Conservation (phyloP, 1,284 basidiomycete species). For the Megacollybia platyphylla region DNA sequence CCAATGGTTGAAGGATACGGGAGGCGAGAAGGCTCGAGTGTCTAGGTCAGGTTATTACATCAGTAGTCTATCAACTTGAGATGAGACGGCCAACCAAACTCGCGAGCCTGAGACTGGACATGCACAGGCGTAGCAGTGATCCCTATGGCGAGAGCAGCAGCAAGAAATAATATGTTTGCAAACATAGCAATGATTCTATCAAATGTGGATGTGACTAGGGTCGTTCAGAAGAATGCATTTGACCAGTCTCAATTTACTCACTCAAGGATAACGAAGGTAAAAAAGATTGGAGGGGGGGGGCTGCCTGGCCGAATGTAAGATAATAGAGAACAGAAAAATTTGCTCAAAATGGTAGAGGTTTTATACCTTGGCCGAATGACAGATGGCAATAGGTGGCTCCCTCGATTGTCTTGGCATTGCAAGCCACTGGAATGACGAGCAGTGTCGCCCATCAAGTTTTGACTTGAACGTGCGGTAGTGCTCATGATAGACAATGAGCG, state of each 20-base stretch:
- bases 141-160: not conserved
- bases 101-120: not conserved
- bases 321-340: not conserved
- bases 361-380: too few relatives aligned
- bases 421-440: too few relatives aligned
- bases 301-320: constrained; percentile 13
- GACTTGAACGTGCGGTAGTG: too few relatives aligned
- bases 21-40: constrained; percentile 2
- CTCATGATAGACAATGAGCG: too few relatives aligned
- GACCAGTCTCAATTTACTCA: not conserved
- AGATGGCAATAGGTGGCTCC: too few relatives aligned
- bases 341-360: too few relatives aligned
- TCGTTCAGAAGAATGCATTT: not conserved
- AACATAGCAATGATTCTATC: not conserved
- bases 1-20: constrained; percentile 11
- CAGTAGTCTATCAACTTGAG: not conserved
- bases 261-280: constrained; percentile 3
- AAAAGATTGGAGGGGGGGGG: constrained; percentile 13
- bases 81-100: not conserved
- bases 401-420: too few relatives aligned
- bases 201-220: not conserved
- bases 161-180: not conserved
- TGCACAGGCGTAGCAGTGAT: not conserved
- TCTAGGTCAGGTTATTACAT: not conserved
- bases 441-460: too few relatives aligned